A percentile compares a stretch with the other conserved stretches of the same genome.
Evolutionary conservation across 129 eudicot genomes (phyloP).

Genomic region (Flaveria robusta): DNA sequence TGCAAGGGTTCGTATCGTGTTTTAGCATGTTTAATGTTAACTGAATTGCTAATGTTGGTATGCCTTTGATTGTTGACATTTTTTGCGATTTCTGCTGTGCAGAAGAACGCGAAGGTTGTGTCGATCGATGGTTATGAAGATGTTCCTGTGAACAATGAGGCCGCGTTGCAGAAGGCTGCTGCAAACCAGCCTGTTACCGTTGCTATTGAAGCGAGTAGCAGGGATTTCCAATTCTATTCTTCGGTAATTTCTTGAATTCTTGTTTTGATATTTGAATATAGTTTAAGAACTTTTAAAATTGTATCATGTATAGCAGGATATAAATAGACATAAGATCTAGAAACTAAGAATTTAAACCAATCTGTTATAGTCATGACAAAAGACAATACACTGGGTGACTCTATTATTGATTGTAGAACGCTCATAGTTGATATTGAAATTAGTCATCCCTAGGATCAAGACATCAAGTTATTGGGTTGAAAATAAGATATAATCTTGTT

Average conservation of each 20-base stretch:
- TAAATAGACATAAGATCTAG: neutral
- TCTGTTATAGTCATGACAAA: neutral
- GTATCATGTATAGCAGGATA: neutral
- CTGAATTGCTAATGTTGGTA: neutral
- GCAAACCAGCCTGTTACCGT: constrained; percentile 90
- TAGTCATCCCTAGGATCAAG: neutral
- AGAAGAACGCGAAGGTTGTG: constrained; percentile 84
- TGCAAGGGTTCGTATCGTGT: constrained; percentile 39
- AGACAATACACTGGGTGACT: neutral
- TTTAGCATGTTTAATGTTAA: neutral
- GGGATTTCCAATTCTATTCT: constrained; percentile 71
- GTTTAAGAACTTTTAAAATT: neutral
- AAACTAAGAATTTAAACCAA: neutral
- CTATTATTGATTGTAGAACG: neutral
- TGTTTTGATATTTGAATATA: constrained; percentile 14
- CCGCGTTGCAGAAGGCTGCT: constrained; percentile 73
- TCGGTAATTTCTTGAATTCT: constrained; percentile 52
- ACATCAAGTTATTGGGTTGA: neutral
- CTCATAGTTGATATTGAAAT: neutral
- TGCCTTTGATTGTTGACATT: constrained; percentile 26
- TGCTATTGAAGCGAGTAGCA: constrained; percentile 84
- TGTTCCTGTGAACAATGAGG: constrained; percentile 68
- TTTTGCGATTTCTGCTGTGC: neutral
- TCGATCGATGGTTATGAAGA: constrained; percentile 70
- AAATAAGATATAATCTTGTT: neutral